These are phyloP conservation scores for Microbotryum violaceum DNA, from an alignment of 1,284 basidiomycete genomes.

Conservation along the genomic window DNA sequence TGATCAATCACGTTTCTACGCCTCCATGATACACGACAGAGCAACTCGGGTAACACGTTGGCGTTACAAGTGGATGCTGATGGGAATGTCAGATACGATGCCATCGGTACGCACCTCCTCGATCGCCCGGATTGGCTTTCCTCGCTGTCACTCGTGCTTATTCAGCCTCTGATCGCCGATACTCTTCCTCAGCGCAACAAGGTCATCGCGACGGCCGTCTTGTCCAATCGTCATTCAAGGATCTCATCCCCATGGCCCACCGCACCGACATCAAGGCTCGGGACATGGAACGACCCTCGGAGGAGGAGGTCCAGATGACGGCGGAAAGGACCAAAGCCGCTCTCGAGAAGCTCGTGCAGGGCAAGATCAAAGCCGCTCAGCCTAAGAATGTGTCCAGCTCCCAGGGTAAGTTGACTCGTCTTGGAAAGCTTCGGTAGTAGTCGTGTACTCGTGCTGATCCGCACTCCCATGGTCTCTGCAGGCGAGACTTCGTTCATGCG, in stretches of 20 bases:
- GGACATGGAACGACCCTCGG: slow-evolving; percentile 80
- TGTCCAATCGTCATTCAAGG: slow-evolving; percentile 93
- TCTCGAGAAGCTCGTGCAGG: slow-evolving; percentile 84
- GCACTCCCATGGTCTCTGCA: not conserved
- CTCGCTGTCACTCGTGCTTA: not conserved
- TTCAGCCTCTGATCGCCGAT: not conserved
- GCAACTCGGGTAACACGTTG: slow-evolving; percentile 81
- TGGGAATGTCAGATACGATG: slow-evolving; percentile 90
- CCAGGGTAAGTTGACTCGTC: slow-evolving; percentile 14
- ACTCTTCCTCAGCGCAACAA: slow-evolving; percentile 57
- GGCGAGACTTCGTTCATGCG: slow-evolving; percentile 61
- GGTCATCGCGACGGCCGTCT: slow-evolving; percentile 77
- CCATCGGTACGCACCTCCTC: slow-evolving; percentile 12
- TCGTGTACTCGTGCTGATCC: too few relatives aligned
- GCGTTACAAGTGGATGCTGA: slow-evolving; percentile 94
- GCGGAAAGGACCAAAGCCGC: slow-evolving; percentile 84
- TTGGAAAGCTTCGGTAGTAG: not conserved
- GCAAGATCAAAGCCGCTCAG: slow-evolving; percentile 94
- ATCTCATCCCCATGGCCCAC: slow-evolving; percentile 85
- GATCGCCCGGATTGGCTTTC: not conserved
- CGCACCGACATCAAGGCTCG: slow-evolving; percentile 79
- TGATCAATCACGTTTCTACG: not conserved
- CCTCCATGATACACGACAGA: slow-evolving; percentile 49
- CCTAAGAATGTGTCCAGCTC: slow-evolving; percentile 47
- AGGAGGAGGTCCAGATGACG: slow-evolving; percentile 78